Conservation (phyloP, 805 yeast species). For the Pichia deserticola region DNA sequence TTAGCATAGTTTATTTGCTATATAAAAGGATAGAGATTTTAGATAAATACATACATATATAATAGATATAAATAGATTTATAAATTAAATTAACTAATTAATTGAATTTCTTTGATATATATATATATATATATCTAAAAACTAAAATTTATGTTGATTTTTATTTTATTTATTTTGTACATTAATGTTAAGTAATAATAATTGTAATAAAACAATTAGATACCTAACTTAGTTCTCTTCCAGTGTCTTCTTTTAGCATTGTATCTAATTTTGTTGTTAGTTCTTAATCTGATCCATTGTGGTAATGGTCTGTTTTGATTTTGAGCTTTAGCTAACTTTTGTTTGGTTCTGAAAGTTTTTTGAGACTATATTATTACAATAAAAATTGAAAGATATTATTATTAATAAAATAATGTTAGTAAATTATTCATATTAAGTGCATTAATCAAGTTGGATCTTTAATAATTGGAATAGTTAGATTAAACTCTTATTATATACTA, state of each 20-base stretch:
- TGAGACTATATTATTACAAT: constrained; percentile 49
- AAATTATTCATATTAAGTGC: too few relatives aligned
- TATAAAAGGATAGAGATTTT: not conserved
- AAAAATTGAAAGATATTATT: not conserved
- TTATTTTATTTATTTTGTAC: not conserved
- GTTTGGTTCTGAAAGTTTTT: constrained; percentile 94
- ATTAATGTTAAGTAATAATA: not conserved
- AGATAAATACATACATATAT: not conserved
- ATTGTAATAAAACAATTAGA: constrained; percentile 44
- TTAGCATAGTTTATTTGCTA: too few relatives aligned
- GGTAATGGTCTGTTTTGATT: constrained; percentile 99
- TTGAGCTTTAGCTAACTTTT: constrained; percentile 97
- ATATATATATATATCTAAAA: not conserved
- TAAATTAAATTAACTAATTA: too few relatives aligned
- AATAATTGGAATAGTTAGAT: too few relatives aligned
- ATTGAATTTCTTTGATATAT: not conserved
- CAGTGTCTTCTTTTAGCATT: constrained; percentile 99
- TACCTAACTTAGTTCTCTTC: constrained; percentile 99
- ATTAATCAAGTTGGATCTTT: too few relatives aligned
- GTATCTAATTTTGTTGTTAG: constrained; percentile 96
- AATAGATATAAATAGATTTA: not conserved
- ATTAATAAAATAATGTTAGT: too few relatives aligned
- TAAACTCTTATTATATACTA: too few relatives aligned
- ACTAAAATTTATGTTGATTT: not conserved
- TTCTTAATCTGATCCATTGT: constrained; percentile 98